phyloP scores from a whole-genome alignment of 1,139 yeast genomes.

The Eremothecium gossypii region DNA sequence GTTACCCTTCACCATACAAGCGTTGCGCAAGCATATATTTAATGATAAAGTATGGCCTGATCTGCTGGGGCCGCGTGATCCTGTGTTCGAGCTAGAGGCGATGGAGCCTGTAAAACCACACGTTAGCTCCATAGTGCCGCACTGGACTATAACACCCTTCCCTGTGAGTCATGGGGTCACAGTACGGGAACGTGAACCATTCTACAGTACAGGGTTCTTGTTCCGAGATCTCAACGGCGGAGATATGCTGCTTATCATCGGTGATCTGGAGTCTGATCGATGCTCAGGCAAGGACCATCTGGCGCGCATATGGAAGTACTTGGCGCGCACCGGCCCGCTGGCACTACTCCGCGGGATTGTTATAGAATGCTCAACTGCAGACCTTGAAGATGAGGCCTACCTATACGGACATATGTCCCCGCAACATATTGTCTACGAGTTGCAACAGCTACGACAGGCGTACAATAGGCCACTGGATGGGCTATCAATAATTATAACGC shows the following conservation, averaged over 20 bases:
- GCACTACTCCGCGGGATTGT: conserved; percentile 44
- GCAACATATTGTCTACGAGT: conserved; percentile 46
- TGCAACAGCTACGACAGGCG: conserved; percentile 33
- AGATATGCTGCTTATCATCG: conserved; percentile 51
- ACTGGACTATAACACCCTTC: conserved; percentile 15
- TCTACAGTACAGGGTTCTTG: conserved; percentile 44
- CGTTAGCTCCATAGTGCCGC: conserved; percentile 5
- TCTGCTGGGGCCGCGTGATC: conserved; percentile 4
- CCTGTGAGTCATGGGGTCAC: conserved; percentile 32
- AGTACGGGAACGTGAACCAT: conserved; percentile 14
- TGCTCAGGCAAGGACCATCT: conserved; percentile 39
- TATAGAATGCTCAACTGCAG: conserved; percentile 67
- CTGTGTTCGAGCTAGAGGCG: conserved; percentile 6
- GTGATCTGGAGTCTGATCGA: conserved; percentile 70
- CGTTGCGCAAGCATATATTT: conserved; percentile 50
- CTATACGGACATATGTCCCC: conserved; percentile 81
- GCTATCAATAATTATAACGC: conserved; percentile 55
- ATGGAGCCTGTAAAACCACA: conserved; percentile 14
- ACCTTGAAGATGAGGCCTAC: conserved; percentile 36
- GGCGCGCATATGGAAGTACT: conserved; percentile 44
- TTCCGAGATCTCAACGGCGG: conserved; percentile 32
- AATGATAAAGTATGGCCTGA: conserved; percentile 75
- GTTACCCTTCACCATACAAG: conserved; percentile 41
- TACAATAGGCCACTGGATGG: conserved; percentile 11
- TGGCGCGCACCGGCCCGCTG: conserved; percentile 40